These are phyloP conservation scores for Thymus quinquecostatus DNA, from an alignment of 257 asterid genomes.

Conservation along the genomic window DNA sequence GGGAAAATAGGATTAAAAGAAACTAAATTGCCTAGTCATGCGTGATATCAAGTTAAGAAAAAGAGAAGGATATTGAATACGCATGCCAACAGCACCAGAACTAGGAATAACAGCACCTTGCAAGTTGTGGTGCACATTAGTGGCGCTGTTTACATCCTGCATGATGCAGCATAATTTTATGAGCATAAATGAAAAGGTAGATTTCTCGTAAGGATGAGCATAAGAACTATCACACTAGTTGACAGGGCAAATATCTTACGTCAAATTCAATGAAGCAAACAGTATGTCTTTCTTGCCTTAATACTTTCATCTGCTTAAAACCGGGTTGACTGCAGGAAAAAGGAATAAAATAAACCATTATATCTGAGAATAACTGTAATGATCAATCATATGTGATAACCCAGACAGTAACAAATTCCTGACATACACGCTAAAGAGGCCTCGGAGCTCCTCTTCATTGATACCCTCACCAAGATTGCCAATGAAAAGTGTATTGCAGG, in stretches of 20 bases:
- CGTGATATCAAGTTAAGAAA: neutral
- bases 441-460: constrained; percentile 92
- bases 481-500: constrained; percentile 96
- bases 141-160: constrained; percentile 93
- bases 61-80: constrained; percentile 94
- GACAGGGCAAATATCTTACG: constrained; percentile 50
- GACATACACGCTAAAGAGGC: constrained; percentile 76
- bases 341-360: constrained; percentile 20
- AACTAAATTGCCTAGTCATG: neutral
- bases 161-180: constrained; percentile 23
- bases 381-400: neutral
- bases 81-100: constrained; percentile 99
- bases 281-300: constrained; percentile 96
- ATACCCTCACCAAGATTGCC: constrained; percentile 98
- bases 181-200: constrained; percentile 1
- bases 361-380: constrained; percentile 8
- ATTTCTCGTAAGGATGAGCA: constrained; percentile 8
- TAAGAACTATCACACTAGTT: constrained; percentile 23
- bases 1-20: neutral
- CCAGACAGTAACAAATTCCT: constrained; percentile 29
- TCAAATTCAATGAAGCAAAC: constrained; percentile 99
- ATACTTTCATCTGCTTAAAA: constrained; percentile 95
- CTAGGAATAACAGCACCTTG: constrained; percentile 99
- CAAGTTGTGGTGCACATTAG: constrained; percentile 84
- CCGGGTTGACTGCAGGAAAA: constrained; percentile 83